Evolutionary conservation across 441 rosid species (phyloP).

Genomic region (Euphorbia schlechtendalii): DNA sequence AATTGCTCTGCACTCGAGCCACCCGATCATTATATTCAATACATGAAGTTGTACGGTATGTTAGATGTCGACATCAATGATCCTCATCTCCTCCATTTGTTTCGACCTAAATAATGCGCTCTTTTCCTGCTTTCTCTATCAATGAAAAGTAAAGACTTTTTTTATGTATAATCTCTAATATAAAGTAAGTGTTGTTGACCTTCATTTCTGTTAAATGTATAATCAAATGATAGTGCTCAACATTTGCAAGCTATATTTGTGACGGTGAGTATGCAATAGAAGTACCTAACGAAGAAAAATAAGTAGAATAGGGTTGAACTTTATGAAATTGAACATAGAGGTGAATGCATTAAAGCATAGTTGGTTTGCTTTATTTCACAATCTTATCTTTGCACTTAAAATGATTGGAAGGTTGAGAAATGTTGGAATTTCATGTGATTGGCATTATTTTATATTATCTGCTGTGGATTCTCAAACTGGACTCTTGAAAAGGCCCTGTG

Average conservation of each 20-base stretch:
- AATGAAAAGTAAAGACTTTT: not conserved
- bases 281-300: not conserved
- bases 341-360: not conserved
- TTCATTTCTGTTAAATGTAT: not conserved
- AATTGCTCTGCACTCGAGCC: slow-evolving; percentile 49
- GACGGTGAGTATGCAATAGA: not conserved
- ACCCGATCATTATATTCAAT: slow-evolving; percentile 60
- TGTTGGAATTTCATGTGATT: not conserved
- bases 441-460: not conserved
- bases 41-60: slow-evolving; percentile 57
- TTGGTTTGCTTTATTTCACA: not conserved
- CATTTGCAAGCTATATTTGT: not conserved
- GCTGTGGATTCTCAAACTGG: not conserved
- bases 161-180: not conserved
- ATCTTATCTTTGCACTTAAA: not conserved
- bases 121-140: not conserved
- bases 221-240: not conserved
- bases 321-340: not conserved
- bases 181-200: not conserved
- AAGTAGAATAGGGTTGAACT: not conserved
- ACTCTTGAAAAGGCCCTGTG: not conserved
- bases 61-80: slow-evolving; percentile 69
- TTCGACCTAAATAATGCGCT: slow-evolving; percentile 16
- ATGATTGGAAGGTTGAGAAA: not conserved
- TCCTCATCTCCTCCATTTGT: slow-evolving; percentile 65